A percentile compares a stretch with the other conserved stretches of the same genome.
phyloP scores from a whole-genome alignment of 2,329 filamentous ascomycete species.

The Geosmithia flava region DNA sequence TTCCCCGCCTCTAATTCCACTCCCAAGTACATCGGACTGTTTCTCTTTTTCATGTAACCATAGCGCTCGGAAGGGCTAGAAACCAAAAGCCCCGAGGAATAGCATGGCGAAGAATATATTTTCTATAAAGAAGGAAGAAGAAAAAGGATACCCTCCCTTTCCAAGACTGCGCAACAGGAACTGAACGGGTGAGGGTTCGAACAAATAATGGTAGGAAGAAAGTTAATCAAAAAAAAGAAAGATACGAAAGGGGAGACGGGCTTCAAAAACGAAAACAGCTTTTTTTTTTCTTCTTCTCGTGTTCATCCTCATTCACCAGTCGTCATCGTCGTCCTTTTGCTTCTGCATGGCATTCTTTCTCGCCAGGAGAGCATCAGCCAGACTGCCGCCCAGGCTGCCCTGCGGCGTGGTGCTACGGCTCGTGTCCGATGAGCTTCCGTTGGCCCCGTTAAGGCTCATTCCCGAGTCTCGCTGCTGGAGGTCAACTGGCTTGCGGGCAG shows the following conservation, averaged over 20 bases:
- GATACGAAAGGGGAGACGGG: not conserved
- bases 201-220: not conserved
- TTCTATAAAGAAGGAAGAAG: not conserved
- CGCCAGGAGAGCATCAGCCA: slow-evolving; percentile 68
- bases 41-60: not conserved
- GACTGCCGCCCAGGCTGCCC: slow-evolving; percentile 57
- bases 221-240: slow-evolving; percentile 3
- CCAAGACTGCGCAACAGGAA: not conserved
- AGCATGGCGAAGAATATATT: not conserved
- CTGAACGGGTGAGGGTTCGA: not conserved
- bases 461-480: slow-evolving; percentile 61
- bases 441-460: slow-evolving; percentile 47
- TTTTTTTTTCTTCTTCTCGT: slow-evolving; percentile 2
- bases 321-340: slow-evolving; percentile 55
- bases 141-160: not conserved
- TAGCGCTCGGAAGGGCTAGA: not conserved
- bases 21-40: not conserved
- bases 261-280: slow-evolving; percentile 4
- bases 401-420: slow-evolving; percentile 63
- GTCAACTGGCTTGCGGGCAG: slow-evolving; percentile 57
- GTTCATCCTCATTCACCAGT: slow-evolving; percentile 39
- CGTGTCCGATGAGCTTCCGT: slow-evolving; percentile 28
- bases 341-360: slow-evolving; percentile 66
- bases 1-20: not conserved
- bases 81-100: not conserved